Evolutionary conservation across 2,329 filamentous ascomycete species (phyloP).

Genomic region (Arthroderma sp.): DNA sequence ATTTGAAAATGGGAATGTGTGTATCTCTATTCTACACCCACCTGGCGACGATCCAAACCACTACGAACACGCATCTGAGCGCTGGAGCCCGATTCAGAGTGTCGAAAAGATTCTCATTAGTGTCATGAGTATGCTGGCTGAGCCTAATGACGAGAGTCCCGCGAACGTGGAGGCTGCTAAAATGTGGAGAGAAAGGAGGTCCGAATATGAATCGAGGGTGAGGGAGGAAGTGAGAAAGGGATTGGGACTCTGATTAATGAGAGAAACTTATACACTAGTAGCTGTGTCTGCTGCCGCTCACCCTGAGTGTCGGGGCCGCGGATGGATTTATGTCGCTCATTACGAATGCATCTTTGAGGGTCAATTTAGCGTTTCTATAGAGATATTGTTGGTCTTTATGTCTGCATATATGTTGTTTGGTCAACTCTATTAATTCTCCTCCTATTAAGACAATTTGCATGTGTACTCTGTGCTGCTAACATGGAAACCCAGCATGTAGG

Average conservation of each 20-base stretch:
- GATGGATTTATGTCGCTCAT: not conserved
- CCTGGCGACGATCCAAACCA: slow-evolving; percentile 89
- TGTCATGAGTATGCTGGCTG: slow-evolving; percentile 82
- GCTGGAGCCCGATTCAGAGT: slow-evolving; percentile 90
- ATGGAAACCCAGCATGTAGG: not conserved
- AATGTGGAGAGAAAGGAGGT: slow-evolving; percentile 66
- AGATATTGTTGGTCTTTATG: not conserved
- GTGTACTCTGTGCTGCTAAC: not conserved
- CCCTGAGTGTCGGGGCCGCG: not conserved
- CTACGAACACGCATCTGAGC: slow-evolving; percentile 80
- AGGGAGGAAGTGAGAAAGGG: slow-evolving; percentile 67
- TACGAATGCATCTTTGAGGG: not conserved
- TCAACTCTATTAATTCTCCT: not conserved
- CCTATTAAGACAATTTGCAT: not conserved
- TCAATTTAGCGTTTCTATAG: not conserved
- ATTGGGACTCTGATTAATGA: slow-evolving; percentile 53
- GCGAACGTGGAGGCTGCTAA: slow-evolving; percentile 90
- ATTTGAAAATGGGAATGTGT: slow-evolving; percentile 75
- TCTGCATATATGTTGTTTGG: not conserved
- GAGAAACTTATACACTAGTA: not conserved
- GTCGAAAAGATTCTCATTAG: slow-evolving; percentile 87
- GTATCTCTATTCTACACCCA: slow-evolving; percentile 93
- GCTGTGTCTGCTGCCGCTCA: not conserved
- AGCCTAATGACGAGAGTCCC: slow-evolving; percentile 89
- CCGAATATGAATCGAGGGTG: slow-evolving; percentile 78